Conservation (phyloP, 306 rosid species). For the Albizia julibrissin region DNA sequence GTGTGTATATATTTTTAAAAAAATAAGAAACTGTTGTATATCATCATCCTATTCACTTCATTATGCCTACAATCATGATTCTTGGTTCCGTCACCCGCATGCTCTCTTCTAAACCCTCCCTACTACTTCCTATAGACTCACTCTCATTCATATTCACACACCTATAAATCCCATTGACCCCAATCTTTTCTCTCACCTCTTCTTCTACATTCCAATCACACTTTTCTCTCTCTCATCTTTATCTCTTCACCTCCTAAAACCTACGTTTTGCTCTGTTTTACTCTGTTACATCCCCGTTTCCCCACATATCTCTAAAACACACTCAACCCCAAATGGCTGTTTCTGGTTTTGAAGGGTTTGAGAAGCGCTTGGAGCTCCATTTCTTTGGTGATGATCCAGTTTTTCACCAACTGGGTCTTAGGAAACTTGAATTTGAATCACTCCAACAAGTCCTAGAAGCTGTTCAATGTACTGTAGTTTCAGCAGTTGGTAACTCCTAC, state of each 20-base stretch:
- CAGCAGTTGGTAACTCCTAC: constrained; percentile 81
- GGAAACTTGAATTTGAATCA: constrained; percentile 65
- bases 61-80: constrained; percentile 91
- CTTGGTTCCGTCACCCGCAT: constrained; percentile 99
- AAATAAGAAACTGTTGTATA: constrained; percentile 43
- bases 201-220: constrained; percentile 29
- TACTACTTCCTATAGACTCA: constrained; percentile 34
- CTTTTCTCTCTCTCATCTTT: constrained; percentile 31
- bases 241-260: constrained; percentile 16
- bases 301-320: not conserved
- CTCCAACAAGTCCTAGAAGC: constrained; percentile 65
- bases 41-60: constrained; percentile 77
- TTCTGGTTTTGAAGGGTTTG: constrained; percentile 93
- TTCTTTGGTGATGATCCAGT: constrained; percentile 82
- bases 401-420: constrained; percentile 52
- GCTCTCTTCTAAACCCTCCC: constrained; percentile 60
- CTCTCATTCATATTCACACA: constrained; percentile 43
- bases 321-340: constrained; percentile 56
- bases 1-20: no score
- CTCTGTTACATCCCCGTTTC: constrained; percentile 44
- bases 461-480: constrained; percentile 91
- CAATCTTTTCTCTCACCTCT: constrained; percentile 62
- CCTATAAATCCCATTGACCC: constrained; percentile 74
- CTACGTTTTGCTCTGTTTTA: constrained; percentile 24
- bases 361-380: constrained; percentile 90